Evolutionary conservation across 768 basidiomycete genomes (phyloP).

Genomic region (Amanita exitialis): DNA sequence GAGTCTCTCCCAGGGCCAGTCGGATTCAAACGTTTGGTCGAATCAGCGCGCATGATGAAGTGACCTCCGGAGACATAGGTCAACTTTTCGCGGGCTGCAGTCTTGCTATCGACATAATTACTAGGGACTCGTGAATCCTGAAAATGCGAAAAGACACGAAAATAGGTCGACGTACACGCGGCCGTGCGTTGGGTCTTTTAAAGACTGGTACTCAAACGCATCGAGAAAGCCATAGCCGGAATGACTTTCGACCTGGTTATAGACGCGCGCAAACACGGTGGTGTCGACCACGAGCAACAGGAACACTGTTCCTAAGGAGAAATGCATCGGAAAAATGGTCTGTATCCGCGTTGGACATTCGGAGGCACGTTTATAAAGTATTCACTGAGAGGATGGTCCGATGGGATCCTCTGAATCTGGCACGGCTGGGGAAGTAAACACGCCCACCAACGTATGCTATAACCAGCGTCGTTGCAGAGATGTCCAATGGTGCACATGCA

Average conservation of each 20-base stretch:
- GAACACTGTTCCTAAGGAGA: neutral
- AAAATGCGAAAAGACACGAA: neutral
- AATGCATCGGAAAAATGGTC: neutral
- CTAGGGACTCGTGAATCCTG: conserved; percentile 13
- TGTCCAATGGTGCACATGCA: neutral
- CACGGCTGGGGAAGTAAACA: neutral
- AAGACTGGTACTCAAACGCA: conserved; percentile 37
- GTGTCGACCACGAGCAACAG: conserved; percentile 8
- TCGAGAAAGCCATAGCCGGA: conserved; percentile 37
- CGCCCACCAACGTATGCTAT: neutral
- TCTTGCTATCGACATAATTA: conserved; percentile 34
- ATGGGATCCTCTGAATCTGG: neutral
- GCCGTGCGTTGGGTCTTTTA: conserved; percentile 55
- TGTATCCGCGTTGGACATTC: neutral
- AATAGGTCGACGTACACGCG: conserved; percentile 36
- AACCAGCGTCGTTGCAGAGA: neutral
- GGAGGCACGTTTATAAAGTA: neutral
- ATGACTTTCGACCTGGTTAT: conserved; percentile 34
- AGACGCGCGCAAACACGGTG: conserved; percentile 31
- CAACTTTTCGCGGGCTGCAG: conserved; percentile 43
- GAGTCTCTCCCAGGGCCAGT: conserved; percentile 48
- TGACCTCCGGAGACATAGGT: conserved; percentile 42
- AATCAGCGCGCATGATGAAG: conserved; percentile 49
- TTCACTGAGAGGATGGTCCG: neutral
- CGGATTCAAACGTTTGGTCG: conserved; percentile 32